Percentiles rank a stretch among this genome's conserved stretches.
Evolutionary conservation across 345 rosid genomes (phyloP).

Genomic region (Aurinia saxatilis): DNA sequence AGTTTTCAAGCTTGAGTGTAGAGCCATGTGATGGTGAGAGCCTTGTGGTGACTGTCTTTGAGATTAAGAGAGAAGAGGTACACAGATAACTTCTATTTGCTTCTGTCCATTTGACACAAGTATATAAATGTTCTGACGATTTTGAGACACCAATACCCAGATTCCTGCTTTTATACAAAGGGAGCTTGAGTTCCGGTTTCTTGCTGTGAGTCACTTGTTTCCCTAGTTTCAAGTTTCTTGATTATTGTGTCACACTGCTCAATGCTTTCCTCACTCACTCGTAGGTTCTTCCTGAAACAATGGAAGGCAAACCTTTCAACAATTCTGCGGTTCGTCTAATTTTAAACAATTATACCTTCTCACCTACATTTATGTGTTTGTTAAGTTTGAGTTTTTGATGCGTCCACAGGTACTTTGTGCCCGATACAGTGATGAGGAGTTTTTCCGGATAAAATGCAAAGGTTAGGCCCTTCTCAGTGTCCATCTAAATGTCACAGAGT

Average conservation of each 20-base stretch:
- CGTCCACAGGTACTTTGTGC: conserved; percentile 69
- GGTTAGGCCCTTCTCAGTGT: conserved; percentile 31
- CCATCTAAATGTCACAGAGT: neutral
- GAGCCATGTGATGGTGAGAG: conserved; percentile 73
- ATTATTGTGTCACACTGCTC: neutral
- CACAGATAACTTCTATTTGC: neutral
- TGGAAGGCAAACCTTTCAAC: conserved; percentile 58
- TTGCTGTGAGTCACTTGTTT: conserved; percentile 60
- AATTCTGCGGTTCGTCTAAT: conserved; percentile 50
- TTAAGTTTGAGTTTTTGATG: conserved; percentile 2
- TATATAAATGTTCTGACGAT: neutral
- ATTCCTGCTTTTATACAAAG: conserved; percentile 81
- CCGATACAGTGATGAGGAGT: conserved; percentile 74
- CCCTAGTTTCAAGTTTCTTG: neutral
- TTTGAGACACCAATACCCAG: conserved; percentile 30
- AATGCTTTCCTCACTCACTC: neutral
- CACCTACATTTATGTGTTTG: neutral
- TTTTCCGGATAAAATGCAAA: conserved; percentile 63
- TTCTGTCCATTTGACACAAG: neutral
- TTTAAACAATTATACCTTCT: neutral
- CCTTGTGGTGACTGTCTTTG: conserved; percentile 77
- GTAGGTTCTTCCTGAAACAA: conserved; percentile 63
- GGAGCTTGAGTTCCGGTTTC: conserved; percentile 80
- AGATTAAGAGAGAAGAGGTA: conserved; percentile 71
- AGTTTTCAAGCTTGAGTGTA: conserved; percentile 80